Evolutionary conservation across 2,329 filamentous ascomycete species (phyloP), one percentile per base, ranked within the genome.

Genomic region (Pestalotiopsis sp.): DNA sequence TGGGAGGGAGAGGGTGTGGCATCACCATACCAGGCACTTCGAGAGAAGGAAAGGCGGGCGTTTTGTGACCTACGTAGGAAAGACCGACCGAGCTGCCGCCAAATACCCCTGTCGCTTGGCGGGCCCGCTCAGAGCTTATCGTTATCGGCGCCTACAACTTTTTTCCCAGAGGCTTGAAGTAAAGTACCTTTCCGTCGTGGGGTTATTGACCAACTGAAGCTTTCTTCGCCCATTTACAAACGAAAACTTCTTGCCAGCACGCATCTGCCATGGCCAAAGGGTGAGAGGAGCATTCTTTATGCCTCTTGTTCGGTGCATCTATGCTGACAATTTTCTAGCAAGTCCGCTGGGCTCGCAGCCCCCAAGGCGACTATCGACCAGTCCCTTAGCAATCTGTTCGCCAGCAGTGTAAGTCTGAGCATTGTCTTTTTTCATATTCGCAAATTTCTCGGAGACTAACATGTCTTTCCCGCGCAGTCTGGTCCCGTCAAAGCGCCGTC

Each of bases 401-500:
- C 66, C 7, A 67, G 79, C 75, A 72, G 2, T 79, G 78, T 74
- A 70, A 60, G 65, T 66, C 25, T 17, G 12, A 59, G 25, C 14
- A 20, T n/a, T 36, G 9, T 62, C 5, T n/a, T n/a, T 40, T 40
- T 36, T 17, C 38, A 11, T 20, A 17, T 36, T n/a, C 59, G 31
- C n/a, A 20, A 36, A 36, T 36, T 36, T 40, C 20, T 14, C n/a
- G 12, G 13, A 62, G 45, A 56, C 58, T 49, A 25, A n/a, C 17
- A 66, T 17, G 17, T 38, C 6, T 36, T 9, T 36, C 7, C 31
- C n/a, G 13, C 56, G 41, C 68, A 90, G 87, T 77, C 84, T 67
- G 87, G 87, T 4, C 86, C 87, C 4, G 84, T 87, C 1, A 81
- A 84, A 69, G 78, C 80, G 11, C 83, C 83, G 27, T 72, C 82